These are phyloP conservation scores for Scytalidium sp. DNA, from an alignment of 2,329 filamentous ascomycete genomes.

Conservation along the genomic window DNA sequence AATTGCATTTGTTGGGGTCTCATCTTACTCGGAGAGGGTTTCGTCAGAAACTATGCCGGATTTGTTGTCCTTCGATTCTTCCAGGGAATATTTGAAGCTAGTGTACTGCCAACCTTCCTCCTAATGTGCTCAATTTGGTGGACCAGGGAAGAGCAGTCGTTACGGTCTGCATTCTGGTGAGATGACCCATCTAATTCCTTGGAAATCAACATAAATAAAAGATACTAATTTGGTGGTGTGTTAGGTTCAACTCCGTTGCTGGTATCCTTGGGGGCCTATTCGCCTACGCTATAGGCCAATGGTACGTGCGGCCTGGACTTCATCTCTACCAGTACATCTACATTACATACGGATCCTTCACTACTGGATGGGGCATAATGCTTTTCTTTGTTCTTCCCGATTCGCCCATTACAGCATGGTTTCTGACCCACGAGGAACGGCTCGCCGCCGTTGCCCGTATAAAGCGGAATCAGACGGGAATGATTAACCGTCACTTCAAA, in stretches of 20 bases:
- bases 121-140: constrained; percentile 60
- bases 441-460: constrained; percentile 24
- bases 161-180: constrained; percentile 54
- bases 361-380: constrained; percentile 25
- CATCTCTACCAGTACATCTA: constrained; percentile 8
- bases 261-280: too few species aligned
- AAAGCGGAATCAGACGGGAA: constrained; percentile 6
- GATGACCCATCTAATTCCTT: too few species aligned
- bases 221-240: too few species aligned
- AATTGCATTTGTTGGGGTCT: too few species aligned
- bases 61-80: constrained; percentile 23
- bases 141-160: constrained; percentile 53
- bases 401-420: constrained; percentile 41
- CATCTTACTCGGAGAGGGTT: too few species aligned
- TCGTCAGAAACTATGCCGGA: neutral
- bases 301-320: too few species aligned
- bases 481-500: constrained; percentile 21
- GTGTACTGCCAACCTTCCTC: constrained; percentile 39
- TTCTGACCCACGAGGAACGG: constrained; percentile 34
- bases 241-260: too few species aligned
- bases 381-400: constrained; percentile 46
- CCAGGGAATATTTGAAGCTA: constrained; percentile 32
- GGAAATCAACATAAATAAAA: too few species aligned
- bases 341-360: constrained; percentile 14
- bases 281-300: too few species aligned